Base-by-base conservation (phyloP, 768 basidiomycete genomes). In the Naganishia vaughanmartiniae region DNA sequence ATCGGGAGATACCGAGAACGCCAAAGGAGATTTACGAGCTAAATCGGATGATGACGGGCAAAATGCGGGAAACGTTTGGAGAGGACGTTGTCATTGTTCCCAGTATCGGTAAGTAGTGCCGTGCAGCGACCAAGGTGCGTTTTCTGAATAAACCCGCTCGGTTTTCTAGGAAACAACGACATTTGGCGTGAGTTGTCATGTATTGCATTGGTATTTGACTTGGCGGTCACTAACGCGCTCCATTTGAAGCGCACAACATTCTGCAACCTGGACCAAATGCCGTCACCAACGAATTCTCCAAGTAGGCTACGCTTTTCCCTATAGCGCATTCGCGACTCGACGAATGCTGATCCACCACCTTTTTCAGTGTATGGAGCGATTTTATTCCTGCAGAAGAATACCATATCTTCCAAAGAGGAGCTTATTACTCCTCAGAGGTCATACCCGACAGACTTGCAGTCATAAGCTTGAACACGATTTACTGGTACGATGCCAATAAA, bases 401-500 rank as follows among this genome's bases (percentile, higher is more conserved):
- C 63, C 90, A 90, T 81, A 88, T 90, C 26, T 93, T 95, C 80
- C 88, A 89, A 72, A 85, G 90, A 39, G 92, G 93, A n/a, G 91
- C 88, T 24, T 94, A 94, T 81, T 94, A 84, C 76, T 85, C 89
- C 2, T 83, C 86, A 45, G 92, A 93, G 75, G 89, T 94, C 51
- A 87, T 94, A 34, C 89, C 90, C 0, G 84, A 88, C 72, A 76
- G 86, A 68, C 75, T 93, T 46, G 91, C 90, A 14, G 90, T 89
- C 58, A 88, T 96, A 76, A 89, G 89, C 74, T 83, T 94, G 65
- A 96, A 93, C 80, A 93, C 92, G 0, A 86, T 94, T 83, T 94
- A 91, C 82, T 93, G 91, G 83, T 94, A 90, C 80, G 90, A 91
- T 78, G 88, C 89, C 17, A 93, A 93, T 81, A 90, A 90, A 83